phyloP scores from a whole-genome alignment of 768 basidiomycete genomes.

The Albatrellus ellisii region DNA sequence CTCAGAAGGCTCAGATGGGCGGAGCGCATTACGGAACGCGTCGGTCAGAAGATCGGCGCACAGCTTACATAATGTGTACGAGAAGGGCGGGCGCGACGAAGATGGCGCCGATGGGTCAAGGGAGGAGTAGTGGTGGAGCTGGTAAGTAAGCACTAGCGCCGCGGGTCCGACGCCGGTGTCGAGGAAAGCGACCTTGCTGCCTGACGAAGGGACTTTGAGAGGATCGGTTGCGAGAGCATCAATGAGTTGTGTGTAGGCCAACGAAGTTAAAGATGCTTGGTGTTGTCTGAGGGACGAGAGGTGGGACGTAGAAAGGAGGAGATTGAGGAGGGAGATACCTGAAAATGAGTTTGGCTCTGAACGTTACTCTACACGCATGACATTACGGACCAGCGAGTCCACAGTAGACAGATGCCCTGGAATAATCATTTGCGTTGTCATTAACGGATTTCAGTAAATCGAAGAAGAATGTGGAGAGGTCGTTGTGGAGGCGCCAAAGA shows the following conservation, averaged over 20 bases:
- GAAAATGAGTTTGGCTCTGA: background rate
- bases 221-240: background rate
- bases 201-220: background rate
- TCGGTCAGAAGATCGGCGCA: constrained; percentile 8
- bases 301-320: background rate
- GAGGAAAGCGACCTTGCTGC: constrained; percentile 15
- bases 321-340: constrained; percentile 3
- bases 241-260: background rate
- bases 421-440: background rate
- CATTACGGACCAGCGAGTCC: constrained; percentile 1
- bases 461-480: no score
- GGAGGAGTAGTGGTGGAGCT: constrained; percentile 9
- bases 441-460: background rate
- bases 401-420: background rate
- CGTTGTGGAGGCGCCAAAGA: no score
- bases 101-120: background rate
- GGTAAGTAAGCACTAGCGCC: constrained; percentile 15
- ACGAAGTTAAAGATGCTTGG: background rate
- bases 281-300: background rate
- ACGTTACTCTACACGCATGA: no score
- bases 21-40: constrained; percentile 9
- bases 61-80: constrained; percentile 3
- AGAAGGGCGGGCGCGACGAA: background rate
- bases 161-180: constrained; percentile 20
- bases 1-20: constrained; percentile 19